Percentiles rank a stretch among this genome's conserved stretches.
phyloP scores from a whole-genome alignment of 73 alveolate species.

The Uronychia binucleata region DNA sequence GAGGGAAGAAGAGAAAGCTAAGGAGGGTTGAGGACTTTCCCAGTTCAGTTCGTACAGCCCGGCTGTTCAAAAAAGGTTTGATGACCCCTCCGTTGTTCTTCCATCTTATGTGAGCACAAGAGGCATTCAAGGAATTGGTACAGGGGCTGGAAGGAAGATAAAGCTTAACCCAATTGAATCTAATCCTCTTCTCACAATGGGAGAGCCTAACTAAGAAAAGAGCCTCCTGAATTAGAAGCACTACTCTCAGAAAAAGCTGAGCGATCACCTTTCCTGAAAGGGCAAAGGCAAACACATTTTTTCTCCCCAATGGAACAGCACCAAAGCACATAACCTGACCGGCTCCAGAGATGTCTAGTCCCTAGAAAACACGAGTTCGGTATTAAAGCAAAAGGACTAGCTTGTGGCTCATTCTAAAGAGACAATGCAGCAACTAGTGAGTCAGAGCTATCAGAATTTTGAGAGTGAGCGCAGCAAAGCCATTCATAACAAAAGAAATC shows the following conservation, averaged over 20 bases:
- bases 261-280: background rate
- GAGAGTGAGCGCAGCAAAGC: background rate
- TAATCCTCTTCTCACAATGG: background rate
- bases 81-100: background rate
- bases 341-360: background rate
- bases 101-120: background rate
- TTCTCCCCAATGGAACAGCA: background rate
- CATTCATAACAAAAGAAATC: background rate
- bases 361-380: background rate
- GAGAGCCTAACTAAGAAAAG: background rate
- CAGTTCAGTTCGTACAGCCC: no score
- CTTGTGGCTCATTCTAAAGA: background rate
- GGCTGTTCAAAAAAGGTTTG: no score
- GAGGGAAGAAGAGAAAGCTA: background rate
- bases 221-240: background rate
- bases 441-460: background rate
- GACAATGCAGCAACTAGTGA: background rate
- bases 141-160: background rate
- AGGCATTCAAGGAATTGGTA: background rate
- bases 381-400: background rate
- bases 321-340: background rate
- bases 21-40: background rate
- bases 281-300: background rate
- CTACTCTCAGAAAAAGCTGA: background rate
- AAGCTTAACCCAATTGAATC: background rate